Base-by-base conservation (phyloP, 202 grass and related monocot species). In the Schoenoplectus triqueter region DNA sequence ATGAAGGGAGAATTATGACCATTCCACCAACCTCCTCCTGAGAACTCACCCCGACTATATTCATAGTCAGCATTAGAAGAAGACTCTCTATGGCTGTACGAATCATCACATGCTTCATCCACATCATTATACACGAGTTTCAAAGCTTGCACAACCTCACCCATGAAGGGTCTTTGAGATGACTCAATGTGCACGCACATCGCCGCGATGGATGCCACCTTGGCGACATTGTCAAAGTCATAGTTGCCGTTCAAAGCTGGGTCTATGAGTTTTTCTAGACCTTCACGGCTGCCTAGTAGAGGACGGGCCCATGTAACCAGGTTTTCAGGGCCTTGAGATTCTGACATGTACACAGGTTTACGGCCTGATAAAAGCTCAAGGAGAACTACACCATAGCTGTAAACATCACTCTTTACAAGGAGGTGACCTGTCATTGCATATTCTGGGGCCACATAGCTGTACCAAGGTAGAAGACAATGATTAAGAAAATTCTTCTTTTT, bases 371-470 rank as follows among this genome's bases (percentile, higher is more conserved):
- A 85, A 82, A 99, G 96, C 83, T 99, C 96, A 59, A 96, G 82
- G 49, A 99, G 86, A 73, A 99, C 90, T 76, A 99, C 93, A 21
- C 96, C 96, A 31, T 96, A 99, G 86, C 91, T 99, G 89, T 99
- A 99, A 42, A 99, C 96, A 8, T 99, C 96, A n/a, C 93, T 95
- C 84, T 95, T 95, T 22, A 99, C 91, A 86, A 95, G 91, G 80
- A 99, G 78, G 84, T 96, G 96, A 3, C 96, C 96, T 17, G 90
- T 99, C 96, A 99, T 99, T 82, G 96, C 96, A 91, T 99, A 99
- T 86, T 99, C 96, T 81, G 96, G 96, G 69, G 96, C 96, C 67
- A 99, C 91, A 69, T 95, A 99, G 13, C 96, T 99, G 87, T 77
- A 72, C 46, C 22, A 61, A 73, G 14, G 82, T 63, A 82, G 17